Conservation (phyloP, 768 basidiomycete species). For the Auricularia heimuer region DNA sequence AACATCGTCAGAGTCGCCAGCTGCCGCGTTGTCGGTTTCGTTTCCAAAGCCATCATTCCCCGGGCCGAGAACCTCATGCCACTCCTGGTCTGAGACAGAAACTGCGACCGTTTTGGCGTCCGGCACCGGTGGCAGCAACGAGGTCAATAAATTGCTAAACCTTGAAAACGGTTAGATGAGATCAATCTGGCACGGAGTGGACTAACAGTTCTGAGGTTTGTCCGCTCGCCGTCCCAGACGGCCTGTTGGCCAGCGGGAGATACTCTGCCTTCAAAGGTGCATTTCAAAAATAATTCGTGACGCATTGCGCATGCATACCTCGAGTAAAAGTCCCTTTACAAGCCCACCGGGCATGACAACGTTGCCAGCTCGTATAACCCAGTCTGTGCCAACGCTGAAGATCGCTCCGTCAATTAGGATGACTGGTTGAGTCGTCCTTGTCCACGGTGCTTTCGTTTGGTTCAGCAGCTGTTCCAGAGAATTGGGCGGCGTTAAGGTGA, state of each 20-base stretch:
- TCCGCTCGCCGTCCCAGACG: constrained; percentile 48
- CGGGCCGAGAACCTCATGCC: constrained; percentile 62
- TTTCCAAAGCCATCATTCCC: constrained; percentile 39
- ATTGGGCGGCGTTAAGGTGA: constrained; percentile 64
- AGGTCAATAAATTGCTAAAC: constrained; percentile 66
- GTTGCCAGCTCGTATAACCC: constrained; percentile 72
- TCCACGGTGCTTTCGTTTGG: constrained; percentile 70
- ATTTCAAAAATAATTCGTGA: constrained; percentile 2
- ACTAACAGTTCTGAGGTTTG: constrained; percentile 9
- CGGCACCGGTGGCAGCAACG: constrained; percentile 60
- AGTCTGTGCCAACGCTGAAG: constrained; percentile 72
- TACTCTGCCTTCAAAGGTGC: constrained; percentile 56
- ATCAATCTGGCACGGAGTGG: too few species aligned
- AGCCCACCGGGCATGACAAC: constrained; percentile 66
- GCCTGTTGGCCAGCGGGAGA: constrained; percentile 47
- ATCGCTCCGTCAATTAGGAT: constrained; percentile 62
- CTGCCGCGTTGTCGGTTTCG: constrained; percentile 21
- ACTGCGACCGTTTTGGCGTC: constrained; percentile 72
- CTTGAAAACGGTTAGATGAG: too few species aligned
- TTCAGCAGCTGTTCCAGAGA: constrained; percentile 65
- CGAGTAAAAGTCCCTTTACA: constrained; percentile 75
- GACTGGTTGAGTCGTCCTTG: constrained; percentile 49
- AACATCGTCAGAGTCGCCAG: constrained; percentile 36
- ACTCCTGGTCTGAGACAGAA: constrained; percentile 65
- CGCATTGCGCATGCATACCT: constrained; percentile 35